Conservation (phyloP, 176 grass and related monocot genomes). For the Cenchrus americanus region DNA sequence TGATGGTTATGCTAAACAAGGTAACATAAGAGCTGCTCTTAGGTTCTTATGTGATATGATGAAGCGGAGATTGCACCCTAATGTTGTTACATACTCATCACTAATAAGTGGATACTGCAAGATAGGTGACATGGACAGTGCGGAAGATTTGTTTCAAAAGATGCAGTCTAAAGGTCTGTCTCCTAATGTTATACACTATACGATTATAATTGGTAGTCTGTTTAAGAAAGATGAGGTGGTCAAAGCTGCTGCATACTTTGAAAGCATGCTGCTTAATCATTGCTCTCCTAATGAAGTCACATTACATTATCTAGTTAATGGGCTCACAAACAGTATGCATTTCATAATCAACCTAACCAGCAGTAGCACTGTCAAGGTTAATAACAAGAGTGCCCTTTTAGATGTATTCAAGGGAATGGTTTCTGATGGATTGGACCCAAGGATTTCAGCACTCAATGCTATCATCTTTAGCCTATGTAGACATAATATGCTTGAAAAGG, state of each 20-base stretch:
- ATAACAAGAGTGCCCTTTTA: slow-evolving; percentile 47
- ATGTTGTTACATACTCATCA: slow-evolving; percentile 74
- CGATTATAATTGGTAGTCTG: slow-evolving; percentile 66
- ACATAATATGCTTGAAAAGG: slow-evolving; percentile 77
- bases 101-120: slow-evolving; percentile 74
- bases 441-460: slow-evolving; percentile 65
- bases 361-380: slow-evolving; percentile 29
- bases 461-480: slow-evolving; percentile 80
- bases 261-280: slow-evolving; percentile 63
- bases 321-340: slow-evolving; percentile 53
- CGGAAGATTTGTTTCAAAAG: slow-evolving; percentile 57
- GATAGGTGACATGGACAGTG: slow-evolving; percentile 52
- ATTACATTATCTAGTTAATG: slow-evolving; percentile 66
- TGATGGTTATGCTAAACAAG: slow-evolving; percentile 61
- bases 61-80: slow-evolving; percentile 65
- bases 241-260: slow-evolving; percentile 62
- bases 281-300: slow-evolving; percentile 81
- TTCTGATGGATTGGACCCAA: slow-evolving; percentile 57
- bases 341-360: slow-evolving; percentile 41
- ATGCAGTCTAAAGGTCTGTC: slow-evolving; percentile 57
- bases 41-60: slow-evolving; percentile 71
- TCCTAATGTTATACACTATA: slow-evolving; percentile 81
- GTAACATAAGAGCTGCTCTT: slow-evolving; percentile 53
- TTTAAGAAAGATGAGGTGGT: slow-evolving; percentile 57
- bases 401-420: slow-evolving; percentile 62